Evolutionary conservation across 352 stramenopile genomes (phyloP), one percentile per base, ranked within the genome.

Genomic region (Phytophthora pinifolia): DNA sequence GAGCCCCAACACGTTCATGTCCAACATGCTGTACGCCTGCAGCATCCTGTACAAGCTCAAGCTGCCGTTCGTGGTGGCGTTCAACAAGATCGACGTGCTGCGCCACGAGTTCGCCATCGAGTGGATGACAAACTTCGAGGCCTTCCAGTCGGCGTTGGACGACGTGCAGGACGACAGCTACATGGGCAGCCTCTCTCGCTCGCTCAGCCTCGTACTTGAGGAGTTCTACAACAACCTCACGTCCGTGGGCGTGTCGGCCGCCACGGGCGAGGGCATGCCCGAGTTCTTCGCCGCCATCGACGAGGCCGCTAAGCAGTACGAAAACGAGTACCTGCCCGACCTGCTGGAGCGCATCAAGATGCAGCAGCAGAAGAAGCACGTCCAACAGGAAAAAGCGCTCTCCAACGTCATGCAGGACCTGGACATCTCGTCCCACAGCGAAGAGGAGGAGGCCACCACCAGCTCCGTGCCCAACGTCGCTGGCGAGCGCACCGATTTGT

Each of bases 1-100:
- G 15, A 98, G 80, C 37, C 96, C 97, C 12, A 98, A 98, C 61
- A 99, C 98, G 14, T 99, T 99, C 71, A 99, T 99, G 96, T 98
- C 86, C 68, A 99, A 99, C 73, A 99, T 99, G 97, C 80, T 99
- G 7, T 99, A 99, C 70, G 96, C 96, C 2, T 99, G 96, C 70
- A 98, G 88, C 62, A 99, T 99, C 70, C 72, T 99, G 39, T 99
- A 99, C 83, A 97, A 98, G 63, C 96, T 97, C 18, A 88, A 94
- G 52, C 76, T 99, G 49, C 97, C 97, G 17, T 94, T 99, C 49
- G 90, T 99, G 1, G 74, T 99, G 35, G 92, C 93, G 31, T 98
- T 99, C 70, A 99, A 99, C 74, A 99, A 99, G 79, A 98, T 87
- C 47, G 96, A 99, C 71, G 92, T 98, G 18, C 72, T 97, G 43